Percentiles rank a stretch among this genome's conserved stretches.
Evolutionary conservation across 169 alveolate genomes (phyloP).

Genomic region (Plasmodium gallinaceum): DNA sequence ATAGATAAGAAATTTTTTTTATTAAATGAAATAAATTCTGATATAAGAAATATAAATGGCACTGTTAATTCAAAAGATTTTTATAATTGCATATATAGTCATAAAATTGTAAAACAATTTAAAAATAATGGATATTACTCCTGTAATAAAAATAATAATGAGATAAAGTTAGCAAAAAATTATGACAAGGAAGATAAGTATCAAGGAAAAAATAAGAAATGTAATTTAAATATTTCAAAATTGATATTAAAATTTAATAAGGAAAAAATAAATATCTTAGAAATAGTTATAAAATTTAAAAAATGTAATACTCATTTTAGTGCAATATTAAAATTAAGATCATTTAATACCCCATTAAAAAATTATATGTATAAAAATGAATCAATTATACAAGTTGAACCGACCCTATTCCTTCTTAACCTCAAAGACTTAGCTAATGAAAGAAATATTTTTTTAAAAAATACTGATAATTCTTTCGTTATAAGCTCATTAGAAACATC

Average conservation of each 20-base stretch:
- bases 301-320: constrained; percentile 34
- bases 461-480: constrained; percentile 44
- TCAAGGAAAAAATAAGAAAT: not conserved
- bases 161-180: not conserved
- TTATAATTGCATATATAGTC: constrained; percentile 52
- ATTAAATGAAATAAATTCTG: constrained; percentile 13
- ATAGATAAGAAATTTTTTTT: constrained; percentile 44
- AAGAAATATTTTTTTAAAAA: constrained; percentile 55
- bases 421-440: constrained; percentile 53
- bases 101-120: constrained; percentile 30
- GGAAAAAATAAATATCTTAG: constrained; percentile 12
- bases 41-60: constrained; percentile 27
- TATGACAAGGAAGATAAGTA: not conserved
- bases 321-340: constrained; percentile 29
- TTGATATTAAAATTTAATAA: constrained; percentile 39
- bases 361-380: constrained; percentile 53
- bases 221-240: constrained; percentile 18
- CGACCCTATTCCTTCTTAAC: constrained; percentile 65
- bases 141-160: not conserved
- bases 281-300: constrained; percentile 41
- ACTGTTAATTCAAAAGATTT: constrained; percentile 62
- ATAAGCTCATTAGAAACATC: constrained; percentile 66
- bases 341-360: constrained; percentile 39
- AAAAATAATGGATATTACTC: constrained; percentile 9
- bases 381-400: constrained; percentile 66